A percentile compares a stretch with the other conserved stretches of the same genome.
phyloP scores from a whole-genome alignment of 331 rosid genomes.

The Arachis monticola region DNA sequence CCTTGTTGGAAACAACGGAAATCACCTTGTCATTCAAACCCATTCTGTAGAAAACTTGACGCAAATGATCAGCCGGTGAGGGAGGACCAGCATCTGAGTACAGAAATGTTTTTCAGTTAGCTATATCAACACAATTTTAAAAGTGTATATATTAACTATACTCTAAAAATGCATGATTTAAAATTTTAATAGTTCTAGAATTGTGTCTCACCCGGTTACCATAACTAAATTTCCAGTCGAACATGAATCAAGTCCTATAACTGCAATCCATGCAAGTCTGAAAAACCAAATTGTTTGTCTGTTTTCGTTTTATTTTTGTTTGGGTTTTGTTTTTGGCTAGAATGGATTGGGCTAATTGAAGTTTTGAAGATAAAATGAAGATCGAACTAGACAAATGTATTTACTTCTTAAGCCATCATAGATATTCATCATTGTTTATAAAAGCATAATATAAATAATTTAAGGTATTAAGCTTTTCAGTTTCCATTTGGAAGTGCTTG shows the following conservation, averaged over 20 bases:
- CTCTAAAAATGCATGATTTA: slow-evolving; percentile 20
- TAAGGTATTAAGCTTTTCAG: background rate
- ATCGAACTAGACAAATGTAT: too few relatives aligned
- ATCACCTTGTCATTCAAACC: slow-evolving; percentile 85
- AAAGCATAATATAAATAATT: background rate
- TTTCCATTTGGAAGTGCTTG: background rate
- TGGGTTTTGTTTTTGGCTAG: background rate
- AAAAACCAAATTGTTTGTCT: background rate
- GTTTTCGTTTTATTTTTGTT: background rate
- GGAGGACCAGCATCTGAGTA: slow-evolving; percentile 86
- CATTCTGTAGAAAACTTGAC: slow-evolving; percentile 95
- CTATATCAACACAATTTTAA: slow-evolving; percentile 12
- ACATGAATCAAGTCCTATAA: background rate
- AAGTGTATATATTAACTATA: slow-evolving; percentile 1
- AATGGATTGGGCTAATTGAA: background rate
- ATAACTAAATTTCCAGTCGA: slow-evolving; percentile 1
- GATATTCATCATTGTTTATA: background rate
- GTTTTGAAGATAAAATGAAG: too few relatives aligned
- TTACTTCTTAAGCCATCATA: background rate
- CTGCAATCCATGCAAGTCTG: background rate
- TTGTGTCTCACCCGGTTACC: background rate
- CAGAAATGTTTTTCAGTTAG: slow-evolving; percentile 20
- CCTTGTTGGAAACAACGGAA: slow-evolving; percentile 18
- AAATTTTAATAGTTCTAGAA: background rate
- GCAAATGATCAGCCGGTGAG: slow-evolving; percentile 95